phyloP scores from a whole-genome alignment of 768 basidiomycete genomes.

The Boletellus sp. region DNA sequence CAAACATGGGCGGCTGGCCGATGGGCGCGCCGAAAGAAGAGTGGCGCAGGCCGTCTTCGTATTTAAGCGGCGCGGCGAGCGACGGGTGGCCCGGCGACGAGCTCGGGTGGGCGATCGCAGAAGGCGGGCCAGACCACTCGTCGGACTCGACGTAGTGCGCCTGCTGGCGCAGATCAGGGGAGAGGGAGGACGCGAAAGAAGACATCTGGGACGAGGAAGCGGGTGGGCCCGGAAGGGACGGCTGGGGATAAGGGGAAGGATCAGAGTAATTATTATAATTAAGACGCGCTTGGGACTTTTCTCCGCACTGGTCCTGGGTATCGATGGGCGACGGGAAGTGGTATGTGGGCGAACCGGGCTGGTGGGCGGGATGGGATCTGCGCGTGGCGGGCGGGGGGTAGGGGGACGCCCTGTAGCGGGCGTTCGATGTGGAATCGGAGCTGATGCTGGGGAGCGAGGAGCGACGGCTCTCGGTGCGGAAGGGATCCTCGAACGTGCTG shows the following conservation, averaged over 20 bases:
- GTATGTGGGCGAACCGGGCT: constrained; percentile 41
- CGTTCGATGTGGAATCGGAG: constrained; percentile 40
- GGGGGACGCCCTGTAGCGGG: constrained; percentile 52
- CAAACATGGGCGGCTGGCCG: constrained; percentile 60
- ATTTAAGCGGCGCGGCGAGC: constrained; percentile 51
- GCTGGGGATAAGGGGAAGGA: constrained; percentile 46
- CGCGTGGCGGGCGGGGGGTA: constrained; percentile 50
- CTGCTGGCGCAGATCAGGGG: constrained; percentile 46
- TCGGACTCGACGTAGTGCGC: constrained; percentile 44
- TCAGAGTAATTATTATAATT: constrained; percentile 39
- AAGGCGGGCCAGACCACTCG: constrained; percentile 52
- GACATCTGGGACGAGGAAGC: constrained; percentile 50
- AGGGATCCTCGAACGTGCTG: constrained; percentile 60
- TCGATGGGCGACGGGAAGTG: constrained; percentile 53
- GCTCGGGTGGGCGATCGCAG: constrained; percentile 62
- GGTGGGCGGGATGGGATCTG: constrained; percentile 43
- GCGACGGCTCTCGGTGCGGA: constrained; percentile 53
- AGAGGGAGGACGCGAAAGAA: constrained; percentile 45
- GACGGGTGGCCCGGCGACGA: constrained; percentile 61
- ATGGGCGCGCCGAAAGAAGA: constrained; percentile 59
- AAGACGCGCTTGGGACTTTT: constrained; percentile 33
- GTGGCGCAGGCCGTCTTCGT: constrained; percentile 70
- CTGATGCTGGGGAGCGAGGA: constrained; percentile 60
- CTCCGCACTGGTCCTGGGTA: constrained; percentile 38
- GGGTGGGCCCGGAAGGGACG: constrained; percentile 51